Base-by-base conservation (phyloP, 2,329 filamentous ascomycete genomes). In the Botrytis fragariae region DNA sequence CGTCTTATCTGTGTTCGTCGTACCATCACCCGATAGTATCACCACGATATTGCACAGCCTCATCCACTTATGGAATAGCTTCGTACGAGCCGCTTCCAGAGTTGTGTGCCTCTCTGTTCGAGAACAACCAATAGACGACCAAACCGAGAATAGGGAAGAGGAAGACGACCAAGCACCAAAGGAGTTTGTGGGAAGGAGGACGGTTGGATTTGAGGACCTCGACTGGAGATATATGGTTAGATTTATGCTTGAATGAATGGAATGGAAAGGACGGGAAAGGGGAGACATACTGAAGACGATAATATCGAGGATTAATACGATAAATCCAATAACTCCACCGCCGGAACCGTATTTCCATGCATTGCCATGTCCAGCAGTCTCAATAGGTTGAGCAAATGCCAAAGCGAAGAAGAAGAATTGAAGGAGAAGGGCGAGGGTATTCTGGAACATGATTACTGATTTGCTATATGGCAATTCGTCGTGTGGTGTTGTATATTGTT, bases 201-300 rank as follows among this genome's bases (percentile, higher is more conserved):
- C 89, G 88, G 81, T 87, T 89, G 59, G 89, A 91, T 81, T 90
- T 88, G 73, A 91, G 82, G 76, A 91, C 86, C 82, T 91, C 89
- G 77, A 91, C 89, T 91, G 76, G 32, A 75, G 39, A 54, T n/a
- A 25, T 3, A 72, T 22, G 51, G 39, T 73, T 73, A 63, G 72
- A 68, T 48, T 35, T 57, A 51, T 16, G 3, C 6, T 16, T 54
- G n/a, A 44, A 9, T 63, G 61, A 8, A 8, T 29, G 14, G 1
- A 35, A 25, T 1, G n/a, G 18, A n/a, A n/a, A 7, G 25, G 45
- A 48, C 4, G 9, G 3, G 2, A 16, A n/a, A 7, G 25, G 16
- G 32, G 45, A 5, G 18, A 84, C 88, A 42, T 84, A 91, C 89
- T 85, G 80, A 87, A 90, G 57, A 89, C 88, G 48, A 91, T 85